These are phyloP conservation scores for Pulchroboletus neoregius DNA, from an alignment of 1,284 basidiomycete genomes.

Conservation along the genomic window DNA sequence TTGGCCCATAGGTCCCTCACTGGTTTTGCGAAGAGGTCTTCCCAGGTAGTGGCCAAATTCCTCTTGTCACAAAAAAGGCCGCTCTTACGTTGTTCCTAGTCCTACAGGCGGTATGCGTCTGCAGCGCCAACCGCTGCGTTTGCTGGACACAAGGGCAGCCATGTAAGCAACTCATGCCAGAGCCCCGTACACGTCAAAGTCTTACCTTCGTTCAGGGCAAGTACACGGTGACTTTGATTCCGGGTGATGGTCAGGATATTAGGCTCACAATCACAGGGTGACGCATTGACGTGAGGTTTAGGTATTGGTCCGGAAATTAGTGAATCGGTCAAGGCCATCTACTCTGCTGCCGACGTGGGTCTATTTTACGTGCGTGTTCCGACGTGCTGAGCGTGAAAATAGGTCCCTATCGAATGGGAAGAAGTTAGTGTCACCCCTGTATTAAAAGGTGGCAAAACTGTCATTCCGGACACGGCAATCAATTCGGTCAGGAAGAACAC, in stretches of 20 bases:
- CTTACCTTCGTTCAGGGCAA: slow-evolving; percentile 64
- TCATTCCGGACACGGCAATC: slow-evolving; percentile 92
- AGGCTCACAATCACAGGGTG: slow-evolving; percentile 25
- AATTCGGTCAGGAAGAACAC: slow-evolving; percentile 95
- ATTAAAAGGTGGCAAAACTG: slow-evolving; percentile 92
- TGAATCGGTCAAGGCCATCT: slow-evolving; percentile 94
- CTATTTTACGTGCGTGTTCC: slow-evolving; percentile 10
- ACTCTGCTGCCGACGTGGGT: slow-evolving; percentile 76
- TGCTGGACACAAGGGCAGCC: slow-evolving; percentile 81
- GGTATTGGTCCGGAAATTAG: slow-evolving; percentile 99
- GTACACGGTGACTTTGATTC: slow-evolving; percentile 90
- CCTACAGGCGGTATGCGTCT: slow-evolving; percentile 63
- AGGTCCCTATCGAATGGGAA: slow-evolving; percentile 98
- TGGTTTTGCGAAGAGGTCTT: slow-evolving; percentile 46
- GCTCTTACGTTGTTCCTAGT: slow-evolving; percentile 36
- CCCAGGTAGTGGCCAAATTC: slow-evolving; percentile 39
- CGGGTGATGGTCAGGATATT: slow-evolving; percentile 74
- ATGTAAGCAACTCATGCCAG: slow-evolving; percentile 50
- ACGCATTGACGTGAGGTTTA: slow-evolving; percentile 34
- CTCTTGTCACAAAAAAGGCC: slow-evolving; percentile 10
- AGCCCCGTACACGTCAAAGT: background rate
- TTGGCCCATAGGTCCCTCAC: slow-evolving; percentile 53
- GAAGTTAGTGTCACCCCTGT: slow-evolving; percentile 97
- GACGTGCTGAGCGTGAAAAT: slow-evolving; percentile 9
- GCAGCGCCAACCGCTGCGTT: slow-evolving; percentile 81